A percentile compares a stretch with the other conserved stretches of the same genome.
phyloP scores from a whole-genome alignment of 164 flowering plant species.

The Nelumbo lutea region DNA sequence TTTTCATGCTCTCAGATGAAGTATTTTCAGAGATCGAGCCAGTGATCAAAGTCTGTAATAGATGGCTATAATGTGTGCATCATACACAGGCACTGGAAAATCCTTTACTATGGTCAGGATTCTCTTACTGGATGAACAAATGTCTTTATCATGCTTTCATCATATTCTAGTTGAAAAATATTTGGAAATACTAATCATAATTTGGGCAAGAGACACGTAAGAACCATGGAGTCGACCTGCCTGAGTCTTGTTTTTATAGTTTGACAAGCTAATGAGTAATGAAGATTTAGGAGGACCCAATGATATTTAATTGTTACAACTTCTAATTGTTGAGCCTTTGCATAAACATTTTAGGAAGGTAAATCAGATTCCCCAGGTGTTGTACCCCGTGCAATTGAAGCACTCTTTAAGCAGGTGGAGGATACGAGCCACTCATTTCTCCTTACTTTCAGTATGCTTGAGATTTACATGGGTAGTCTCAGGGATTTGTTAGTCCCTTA shows the following conservation, averaged over 20 bases:
- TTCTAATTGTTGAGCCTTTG: neutral
- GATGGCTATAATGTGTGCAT: constrained; percentile 75
- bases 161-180: neutral
- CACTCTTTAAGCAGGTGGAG: constrained; percentile 46
- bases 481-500: constrained; percentile 55
- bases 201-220: too few relatives aligned
- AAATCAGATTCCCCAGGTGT: constrained; percentile 47
- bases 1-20: constrained; percentile 36
- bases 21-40: constrained; percentile 62
- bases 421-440: constrained; percentile 36
- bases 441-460: constrained; percentile 65
- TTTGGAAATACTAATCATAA: neutral
- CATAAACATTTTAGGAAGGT: constrained; percentile 44
- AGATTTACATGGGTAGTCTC: constrained; percentile 60
- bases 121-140: neutral
- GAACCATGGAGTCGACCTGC: neutral
- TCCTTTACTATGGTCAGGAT: constrained; percentile 64
- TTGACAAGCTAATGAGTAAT: neutral
- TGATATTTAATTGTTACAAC: neutral
- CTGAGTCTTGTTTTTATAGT: neutral
- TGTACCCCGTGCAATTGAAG: constrained; percentile 45
- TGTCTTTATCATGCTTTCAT: neutral
- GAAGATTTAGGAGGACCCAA: neutral
- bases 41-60: constrained; percentile 54
- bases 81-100: constrained; percentile 72